Conservation (phyloP, 805 yeast species). For the Middelhovenomyces tepae region DNA sequence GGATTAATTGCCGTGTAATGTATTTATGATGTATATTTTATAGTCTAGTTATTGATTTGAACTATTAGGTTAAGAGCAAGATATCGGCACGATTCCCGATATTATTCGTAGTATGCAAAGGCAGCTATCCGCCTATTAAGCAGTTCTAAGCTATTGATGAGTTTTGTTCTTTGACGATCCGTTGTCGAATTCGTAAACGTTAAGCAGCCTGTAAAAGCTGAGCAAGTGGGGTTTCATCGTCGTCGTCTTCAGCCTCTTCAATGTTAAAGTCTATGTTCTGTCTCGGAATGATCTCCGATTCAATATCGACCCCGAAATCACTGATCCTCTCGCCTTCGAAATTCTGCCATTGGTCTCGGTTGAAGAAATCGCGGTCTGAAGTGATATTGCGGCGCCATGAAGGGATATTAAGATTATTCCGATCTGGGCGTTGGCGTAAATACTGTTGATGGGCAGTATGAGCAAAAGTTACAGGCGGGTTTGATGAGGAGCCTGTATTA, state of each 20-base stretch:
- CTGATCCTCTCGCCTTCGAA: slow-evolving; percentile 73
- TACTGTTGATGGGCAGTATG: slow-evolving; percentile 5
- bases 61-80: slow-evolving; percentile 1
- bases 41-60: slow-evolving; percentile 1
- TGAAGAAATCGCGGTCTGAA: slow-evolving; percentile 23
- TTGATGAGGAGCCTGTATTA: slow-evolving; percentile 1
- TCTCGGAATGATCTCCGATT: slow-evolving; percentile 40
- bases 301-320: slow-evolving; percentile 84
- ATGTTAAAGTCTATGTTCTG: not conserved
- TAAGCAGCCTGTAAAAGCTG: not conserved
- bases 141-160: no score
- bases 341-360: slow-evolving; percentile 55
- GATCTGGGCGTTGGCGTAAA: slow-evolving; percentile 1
- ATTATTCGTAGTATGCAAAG: not conserved
- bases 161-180: slow-evolving; percentile 11
- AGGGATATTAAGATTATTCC: slow-evolving; percentile 3
- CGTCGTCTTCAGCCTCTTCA: no score
- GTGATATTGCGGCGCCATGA: slow-evolving; percentile 20
- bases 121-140: not conserved
- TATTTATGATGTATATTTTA: not conserved
- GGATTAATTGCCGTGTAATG: not conserved
- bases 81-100: slow-evolving; percentile 9
- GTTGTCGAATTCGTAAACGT: slow-evolving; percentile 8
- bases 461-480: slow-evolving; percentile 4
- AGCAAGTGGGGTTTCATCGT: slow-evolving; percentile 1